Percentiles rank a stretch among this genome's conserved stretches.
Evolutionary conservation across 1,284 basidiomycete species (phyloP).

Genomic region (Sporisorium graminicola): DNA sequence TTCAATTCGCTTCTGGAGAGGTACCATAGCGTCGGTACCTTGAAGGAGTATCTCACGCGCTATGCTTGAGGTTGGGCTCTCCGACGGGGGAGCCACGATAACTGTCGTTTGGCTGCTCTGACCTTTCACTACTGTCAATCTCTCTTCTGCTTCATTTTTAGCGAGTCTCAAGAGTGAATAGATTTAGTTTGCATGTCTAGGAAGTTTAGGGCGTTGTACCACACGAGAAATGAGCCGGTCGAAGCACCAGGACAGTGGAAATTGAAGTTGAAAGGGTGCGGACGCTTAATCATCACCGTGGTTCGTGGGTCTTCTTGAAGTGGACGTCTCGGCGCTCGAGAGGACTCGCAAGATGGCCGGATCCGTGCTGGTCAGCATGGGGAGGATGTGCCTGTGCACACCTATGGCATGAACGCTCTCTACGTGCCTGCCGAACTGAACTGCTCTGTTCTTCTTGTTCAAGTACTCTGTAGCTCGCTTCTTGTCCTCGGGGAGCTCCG

Average conservation of each 20-base stretch:
- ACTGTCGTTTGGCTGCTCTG: neutral
- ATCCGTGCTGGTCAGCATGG: neutral
- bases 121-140: too few species aligned
- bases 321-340: neutral
- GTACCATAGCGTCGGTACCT: neutral
- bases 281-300: too few species aligned
- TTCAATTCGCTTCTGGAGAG: neutral
- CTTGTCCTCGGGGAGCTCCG: slow-evolving; percentile 11
- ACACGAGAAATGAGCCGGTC: too few species aligned
- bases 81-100: neutral
- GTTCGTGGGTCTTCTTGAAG: neutral
- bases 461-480: neutral
- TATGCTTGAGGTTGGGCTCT: neutral
- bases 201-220: too few species aligned
- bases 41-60: neutral
- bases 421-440: neutral
- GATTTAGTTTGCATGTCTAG: too few species aligned
- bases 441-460: too few species aligned
- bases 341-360: neutral
- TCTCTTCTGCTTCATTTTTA: too few species aligned
- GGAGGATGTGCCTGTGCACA: neutral
- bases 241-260: too few species aligned
- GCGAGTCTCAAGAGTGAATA: too few species aligned
- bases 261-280: too few species aligned
- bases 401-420: neutral